Percentiles rank a stretch among this genome's conserved stretches.
Conservation (phyloP, 345 rosid species). For the Euphorbia tirucalli region DNA sequence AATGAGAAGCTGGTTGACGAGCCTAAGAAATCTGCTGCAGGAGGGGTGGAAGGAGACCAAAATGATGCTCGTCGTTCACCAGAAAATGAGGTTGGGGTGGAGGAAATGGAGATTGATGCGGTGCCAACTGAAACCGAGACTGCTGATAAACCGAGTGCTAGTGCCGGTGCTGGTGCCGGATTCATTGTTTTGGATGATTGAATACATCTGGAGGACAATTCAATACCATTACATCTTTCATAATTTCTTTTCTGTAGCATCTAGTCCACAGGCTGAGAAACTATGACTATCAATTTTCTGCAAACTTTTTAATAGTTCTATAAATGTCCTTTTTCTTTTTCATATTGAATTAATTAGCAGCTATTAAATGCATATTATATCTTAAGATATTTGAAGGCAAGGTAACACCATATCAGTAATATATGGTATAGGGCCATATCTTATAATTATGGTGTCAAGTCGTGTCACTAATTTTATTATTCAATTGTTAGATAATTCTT, state of each 20-base stretch:
- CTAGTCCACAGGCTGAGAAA: background rate
- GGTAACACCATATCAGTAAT: background rate
- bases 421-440: background rate
- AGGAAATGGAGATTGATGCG: conserved; percentile 22
- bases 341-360: background rate
- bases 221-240: background rate
- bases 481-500: no score
- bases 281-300: background rate
- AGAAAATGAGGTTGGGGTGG: conserved; percentile 12
- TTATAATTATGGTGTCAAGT: no score
- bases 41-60: background rate
- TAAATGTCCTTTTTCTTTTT: background rate
- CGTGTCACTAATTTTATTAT: no score
- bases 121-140: conserved; percentile 13
- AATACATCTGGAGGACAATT: conserved; percentile 5
- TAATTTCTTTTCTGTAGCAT: background rate
- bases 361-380: background rate
- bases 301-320: background rate
- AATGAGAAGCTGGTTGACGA: conserved; percentile 5
- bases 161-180: no score
- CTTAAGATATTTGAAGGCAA: background rate
- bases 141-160: conserved; percentile 9
- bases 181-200: conserved; percentile 44
- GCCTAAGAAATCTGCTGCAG: conserved; percentile 9
- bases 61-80: background rate